phyloP scores from a whole-genome alignment of 2,329 filamentous ascomycete species.

The Taxawa tesnikishii region DNA sequence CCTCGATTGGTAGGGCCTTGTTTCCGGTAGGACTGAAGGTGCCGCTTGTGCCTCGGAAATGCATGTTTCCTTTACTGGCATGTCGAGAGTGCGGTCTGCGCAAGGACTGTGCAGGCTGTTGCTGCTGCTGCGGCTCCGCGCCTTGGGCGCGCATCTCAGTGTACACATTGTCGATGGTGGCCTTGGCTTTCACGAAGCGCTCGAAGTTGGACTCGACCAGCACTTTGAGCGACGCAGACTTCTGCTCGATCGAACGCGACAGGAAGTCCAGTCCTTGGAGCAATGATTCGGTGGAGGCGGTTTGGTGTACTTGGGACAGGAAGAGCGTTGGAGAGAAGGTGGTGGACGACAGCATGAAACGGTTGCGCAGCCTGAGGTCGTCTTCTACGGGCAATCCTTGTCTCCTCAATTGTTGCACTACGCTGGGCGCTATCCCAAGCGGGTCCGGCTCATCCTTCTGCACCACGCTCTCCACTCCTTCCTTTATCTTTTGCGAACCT shows the following conservation, averaged over 20 bases:
- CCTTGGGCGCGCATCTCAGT: conserved; percentile 82
- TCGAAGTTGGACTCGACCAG: conserved; percentile 98
- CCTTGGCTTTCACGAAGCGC: conserved; percentile 91
- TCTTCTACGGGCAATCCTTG: conserved; percentile 74
- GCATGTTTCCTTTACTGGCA: conserved; percentile 47
- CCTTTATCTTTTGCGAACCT: conserved; percentile 55
- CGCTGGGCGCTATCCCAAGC: conserved; percentile 75
- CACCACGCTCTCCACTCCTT: conserved; percentile 63
- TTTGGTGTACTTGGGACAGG: conserved; percentile 79
- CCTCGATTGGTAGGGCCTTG: conserved; percentile 35
- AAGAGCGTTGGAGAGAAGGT: conserved; percentile 89
- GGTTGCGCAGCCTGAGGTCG: conserved; percentile 59
- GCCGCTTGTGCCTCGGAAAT: conserved; percentile 22
- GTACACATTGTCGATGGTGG: conserved; percentile 97
- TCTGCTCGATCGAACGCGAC: conserved; percentile 88
- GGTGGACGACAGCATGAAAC: conserved; percentile 89
- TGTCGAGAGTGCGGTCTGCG: conserved; percentile 49
- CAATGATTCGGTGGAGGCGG: conserved; percentile 70
- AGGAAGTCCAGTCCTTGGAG: conserved; percentile 74
- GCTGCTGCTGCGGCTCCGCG: conserved; percentile 16
- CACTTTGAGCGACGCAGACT: conserved; percentile 90
- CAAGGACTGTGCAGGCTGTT: conserved; percentile 9
- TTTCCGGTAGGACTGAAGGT: conserved; percentile 20
- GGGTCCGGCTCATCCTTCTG: conserved; percentile 90
- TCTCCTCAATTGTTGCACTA: conserved; percentile 66